Conservation (phyloP, 2,329 filamentous ascomycete genomes). For the Venturia effusa region DNA sequence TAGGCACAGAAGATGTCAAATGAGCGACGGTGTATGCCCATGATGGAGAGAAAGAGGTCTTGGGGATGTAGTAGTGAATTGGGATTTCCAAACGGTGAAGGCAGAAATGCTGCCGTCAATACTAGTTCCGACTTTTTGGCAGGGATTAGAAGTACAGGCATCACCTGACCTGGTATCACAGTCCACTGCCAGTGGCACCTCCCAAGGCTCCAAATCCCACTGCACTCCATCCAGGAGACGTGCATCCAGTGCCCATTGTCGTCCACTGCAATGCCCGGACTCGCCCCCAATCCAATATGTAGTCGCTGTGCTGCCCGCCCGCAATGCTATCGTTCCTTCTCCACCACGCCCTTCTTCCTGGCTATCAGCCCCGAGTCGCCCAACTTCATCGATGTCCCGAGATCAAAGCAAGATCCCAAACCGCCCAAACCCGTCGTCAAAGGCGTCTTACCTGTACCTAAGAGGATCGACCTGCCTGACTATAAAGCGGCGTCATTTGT, state of each 20-base stretch:
- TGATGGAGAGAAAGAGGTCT: background rate
- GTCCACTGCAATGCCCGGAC: conserved; percentile 28
- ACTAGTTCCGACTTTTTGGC: background rate
- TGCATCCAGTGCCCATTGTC: background rate
- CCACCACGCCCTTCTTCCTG: conserved; percentile 31
- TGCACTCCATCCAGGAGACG: background rate
- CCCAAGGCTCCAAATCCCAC: no score
- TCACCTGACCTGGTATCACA: background rate
- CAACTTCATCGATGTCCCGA: conserved; percentile 72
- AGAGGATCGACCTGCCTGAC: conserved; percentile 56
- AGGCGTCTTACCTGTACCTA: conserved; percentile 73
- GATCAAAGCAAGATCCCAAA: conserved; percentile 58
- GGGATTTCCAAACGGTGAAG: background rate
- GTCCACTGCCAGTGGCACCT: no score
- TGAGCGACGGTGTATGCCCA: background rate
- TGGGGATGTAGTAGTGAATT: background rate
- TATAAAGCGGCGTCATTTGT: conserved; percentile 42
- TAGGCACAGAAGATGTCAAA: background rate
- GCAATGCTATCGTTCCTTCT: conserved; percentile 27
- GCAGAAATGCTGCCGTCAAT: background rate
- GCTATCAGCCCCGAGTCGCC: conserved; percentile 75
- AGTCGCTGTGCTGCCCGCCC: conserved; percentile 24
- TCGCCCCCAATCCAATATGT: conserved; percentile 27
- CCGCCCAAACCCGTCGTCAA: conserved; percentile 47
- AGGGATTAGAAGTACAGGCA: background rate